These are phyloP conservation scores for Emergomyces pasteurianus DNA, from an alignment of 2,329 filamentous ascomycete species.

Conservation along the genomic window DNA sequence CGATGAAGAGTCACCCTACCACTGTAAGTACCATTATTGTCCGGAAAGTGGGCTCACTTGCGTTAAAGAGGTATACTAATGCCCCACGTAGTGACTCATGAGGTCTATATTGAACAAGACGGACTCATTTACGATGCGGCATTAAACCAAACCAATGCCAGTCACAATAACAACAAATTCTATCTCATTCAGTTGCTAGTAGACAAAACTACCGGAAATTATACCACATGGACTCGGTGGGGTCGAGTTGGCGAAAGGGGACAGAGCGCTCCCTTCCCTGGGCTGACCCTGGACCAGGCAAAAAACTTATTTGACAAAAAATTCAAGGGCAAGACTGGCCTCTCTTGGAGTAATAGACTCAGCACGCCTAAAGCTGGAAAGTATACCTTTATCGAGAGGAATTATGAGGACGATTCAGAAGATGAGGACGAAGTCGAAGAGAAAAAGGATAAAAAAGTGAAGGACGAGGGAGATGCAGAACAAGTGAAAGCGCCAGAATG, in stretches of 20 bases:
- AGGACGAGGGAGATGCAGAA: slow-evolving; percentile 21
- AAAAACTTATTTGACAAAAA: slow-evolving; percentile 40
- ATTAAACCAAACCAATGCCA: slow-evolving; percentile 64
- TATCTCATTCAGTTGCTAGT: slow-evolving; percentile 59
- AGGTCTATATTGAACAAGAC: slow-evolving; percentile 54
- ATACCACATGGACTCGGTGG: slow-evolving; percentile 64
- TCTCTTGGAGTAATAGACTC: slow-evolving; percentile 39
- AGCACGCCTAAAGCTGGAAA: slow-evolving; percentile 41
- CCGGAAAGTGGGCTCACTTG: not conserved
- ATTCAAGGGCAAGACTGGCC: slow-evolving; percentile 46
- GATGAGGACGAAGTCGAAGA: slow-evolving; percentile 25
- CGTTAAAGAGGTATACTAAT: not conserved
- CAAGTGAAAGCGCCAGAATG: slow-evolving; percentile 38
- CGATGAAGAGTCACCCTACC: slow-evolving; percentile 32
- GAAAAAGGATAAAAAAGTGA: slow-evolving; percentile 16
- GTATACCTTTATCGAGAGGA: slow-evolving; percentile 71
- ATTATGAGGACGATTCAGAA: slow-evolving; percentile 51
- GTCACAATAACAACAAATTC: slow-evolving; percentile 70
- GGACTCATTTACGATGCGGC: slow-evolving; percentile 66
- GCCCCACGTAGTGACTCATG: slow-evolving; percentile 8
- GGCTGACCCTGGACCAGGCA: slow-evolving; percentile 28
- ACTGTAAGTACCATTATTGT: slow-evolving; percentile 9
- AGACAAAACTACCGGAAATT: slow-evolving; percentile 26
- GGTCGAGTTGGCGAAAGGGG: slow-evolving; percentile 56
- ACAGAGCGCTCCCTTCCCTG: slow-evolving; percentile 31